phyloP scores from a whole-genome alignment of 768 basidiomycete genomes.

The Psilocybe cubensis region DNA sequence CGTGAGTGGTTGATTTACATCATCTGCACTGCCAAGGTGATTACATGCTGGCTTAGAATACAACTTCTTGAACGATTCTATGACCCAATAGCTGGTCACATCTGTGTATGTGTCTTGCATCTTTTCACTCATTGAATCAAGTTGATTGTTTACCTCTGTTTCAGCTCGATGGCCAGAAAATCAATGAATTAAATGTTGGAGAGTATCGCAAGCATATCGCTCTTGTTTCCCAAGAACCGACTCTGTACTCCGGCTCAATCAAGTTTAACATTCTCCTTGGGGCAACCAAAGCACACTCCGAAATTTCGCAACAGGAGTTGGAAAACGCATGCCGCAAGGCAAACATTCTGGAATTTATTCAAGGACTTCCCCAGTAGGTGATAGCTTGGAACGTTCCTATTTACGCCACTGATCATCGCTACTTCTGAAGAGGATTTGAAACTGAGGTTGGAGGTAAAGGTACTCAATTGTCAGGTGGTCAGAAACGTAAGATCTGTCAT shows the following conservation, averaged over 20 bases:
- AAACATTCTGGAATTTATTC: slow-evolving; percentile 89
- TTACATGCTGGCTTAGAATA: slow-evolving; percentile 36
- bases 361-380: slow-evolving; percentile 65
- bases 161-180: slow-evolving; percentile 71
- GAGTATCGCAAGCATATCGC: slow-evolving; percentile 88
- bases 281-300: slow-evolving; percentile 68
- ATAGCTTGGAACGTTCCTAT: background rate
- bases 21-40: background rate
- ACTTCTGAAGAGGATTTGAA: slow-evolving; percentile 61
- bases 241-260: slow-evolving; percentile 83
- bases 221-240: slow-evolving; percentile 91
- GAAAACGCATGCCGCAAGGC: slow-evolving; percentile 83
- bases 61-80: slow-evolving; percentile 85
- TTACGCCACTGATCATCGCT: background rate
- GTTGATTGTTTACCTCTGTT: background rate
- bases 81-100: slow-evolving; percentile 69
- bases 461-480: slow-evolving; percentile 84
- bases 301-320: slow-evolving; percentile 85
- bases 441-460: slow-evolving; percentile 90
- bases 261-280: slow-evolving; percentile 90
- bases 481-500: slow-evolving; percentile 59
- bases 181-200: slow-evolving; percentile 75
- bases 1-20: slow-evolving; percentile 32
- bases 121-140: background rate
- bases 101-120: slow-evolving; percentile 49